Evolutionary conservation across 345 rosid species (phyloP).

Genomic region (Barbarea vulgaris): DNA sequence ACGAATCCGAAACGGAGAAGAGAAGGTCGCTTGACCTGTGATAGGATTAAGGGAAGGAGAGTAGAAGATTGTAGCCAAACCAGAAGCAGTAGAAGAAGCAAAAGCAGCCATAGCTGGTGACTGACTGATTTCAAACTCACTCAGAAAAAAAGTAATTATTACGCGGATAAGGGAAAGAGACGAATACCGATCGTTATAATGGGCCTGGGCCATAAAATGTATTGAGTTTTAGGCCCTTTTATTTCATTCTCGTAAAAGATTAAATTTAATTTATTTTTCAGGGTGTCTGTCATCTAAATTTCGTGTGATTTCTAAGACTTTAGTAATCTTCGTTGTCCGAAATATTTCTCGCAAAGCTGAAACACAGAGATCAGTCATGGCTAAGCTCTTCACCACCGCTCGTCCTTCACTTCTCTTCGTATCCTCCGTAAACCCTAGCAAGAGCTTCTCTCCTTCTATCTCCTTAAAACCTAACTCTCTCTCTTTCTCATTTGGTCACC

Average conservation of each 20-base stretch:
- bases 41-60: slow-evolving; percentile 27
- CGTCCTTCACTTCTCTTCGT: slow-evolving; percentile 25
- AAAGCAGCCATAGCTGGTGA: slow-evolving; percentile 35
- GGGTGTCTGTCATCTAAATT: slow-evolving; percentile 30
- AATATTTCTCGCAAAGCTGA: not conserved
- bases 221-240: not conserved
- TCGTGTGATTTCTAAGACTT: slow-evolving; percentile 37
- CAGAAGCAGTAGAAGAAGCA: slow-evolving; percentile 23
- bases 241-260: not conserved
- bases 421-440: slow-evolving; percentile 10
- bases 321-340: slow-evolving; percentile 2
- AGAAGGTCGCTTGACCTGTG: slow-evolving; percentile 12
- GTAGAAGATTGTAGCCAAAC: slow-evolving; percentile 36
- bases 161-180: slow-evolving; percentile 30
- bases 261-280: not conserved
- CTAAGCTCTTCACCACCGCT: slow-evolving; percentile 33
- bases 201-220: not conserved
- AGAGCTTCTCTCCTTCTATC: slow-evolving; percentile 21
- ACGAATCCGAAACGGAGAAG: slow-evolving; percentile 16
- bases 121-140: slow-evolving; percentile 16
- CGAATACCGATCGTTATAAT: not conserved
- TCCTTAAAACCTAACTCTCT: slow-evolving; percentile 16
- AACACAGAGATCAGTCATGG: slow-evolving; percentile 36
- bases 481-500: slow-evolving; percentile 32
- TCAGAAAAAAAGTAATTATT: not conserved